These are phyloP conservation scores for Penicillium parvum DNA, from an alignment of 495 filamentous ascomycete species.

Conservation along the genomic window DNA sequence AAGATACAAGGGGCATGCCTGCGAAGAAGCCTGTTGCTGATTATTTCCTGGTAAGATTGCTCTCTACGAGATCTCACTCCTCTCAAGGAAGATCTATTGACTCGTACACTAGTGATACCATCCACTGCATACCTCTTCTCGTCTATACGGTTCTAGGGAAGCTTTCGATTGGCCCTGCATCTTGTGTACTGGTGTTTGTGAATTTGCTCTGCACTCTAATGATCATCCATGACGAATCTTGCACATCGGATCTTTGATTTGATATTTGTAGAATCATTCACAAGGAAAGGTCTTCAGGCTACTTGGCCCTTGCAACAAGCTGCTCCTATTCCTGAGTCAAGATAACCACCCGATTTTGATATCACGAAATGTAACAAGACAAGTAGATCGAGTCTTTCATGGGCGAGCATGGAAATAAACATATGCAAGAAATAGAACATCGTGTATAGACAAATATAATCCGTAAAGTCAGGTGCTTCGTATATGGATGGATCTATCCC, in stretches of 20 bases:
- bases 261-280: background rate
- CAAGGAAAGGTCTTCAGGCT: background rate
- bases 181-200: constrained; percentile 21
- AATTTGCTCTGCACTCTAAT: constrained; percentile 21
- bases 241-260: background rate
- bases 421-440: background rate
- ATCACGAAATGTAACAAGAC: constrained; percentile 5
- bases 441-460: background rate
- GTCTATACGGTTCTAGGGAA: constrained; percentile 10
- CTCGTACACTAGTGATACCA: constrained; percentile 21
- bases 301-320: background rate
- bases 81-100: constrained; percentile 3
- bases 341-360: constrained; percentile 1
- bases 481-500: constrained; percentile 1
- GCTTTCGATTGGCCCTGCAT: constrained; percentile 17
- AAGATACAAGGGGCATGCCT: constrained; percentile 96
- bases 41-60: constrained; percentile 71
- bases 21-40: constrained; percentile 98
- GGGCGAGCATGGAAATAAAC: background rate
- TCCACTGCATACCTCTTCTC: constrained; percentile 13
- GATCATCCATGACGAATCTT: constrained; percentile 23
- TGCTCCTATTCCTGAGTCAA: background rate
- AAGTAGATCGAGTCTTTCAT: background rate
- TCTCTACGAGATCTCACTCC: background rate
- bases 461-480: background rate